Conservation (phyloP, 2,329 filamentous ascomycete species). For the Xylaria sp. region DNA sequence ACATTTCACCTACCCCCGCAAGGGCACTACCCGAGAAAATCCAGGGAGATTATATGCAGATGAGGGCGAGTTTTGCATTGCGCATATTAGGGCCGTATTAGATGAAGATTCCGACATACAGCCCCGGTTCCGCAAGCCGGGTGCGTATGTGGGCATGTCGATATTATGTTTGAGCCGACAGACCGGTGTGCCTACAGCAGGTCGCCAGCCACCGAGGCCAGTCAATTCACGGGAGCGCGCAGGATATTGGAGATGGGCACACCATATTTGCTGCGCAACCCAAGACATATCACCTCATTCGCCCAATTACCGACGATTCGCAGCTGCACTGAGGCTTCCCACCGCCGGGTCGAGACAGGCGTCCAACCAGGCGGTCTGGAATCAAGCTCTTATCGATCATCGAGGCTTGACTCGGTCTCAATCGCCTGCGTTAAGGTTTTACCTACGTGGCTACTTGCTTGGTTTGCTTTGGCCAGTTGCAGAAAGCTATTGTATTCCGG, state of each 20-base stretch:
- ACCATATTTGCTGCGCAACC: constrained; percentile 34
- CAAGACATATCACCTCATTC: constrained; percentile 15
- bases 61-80: neutral
- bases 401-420: constrained; percentile 11
- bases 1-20: no score
- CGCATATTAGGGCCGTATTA: neutral
- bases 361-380: constrained; percentile 11
- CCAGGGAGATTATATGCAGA: neutral
- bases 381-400: neutral
- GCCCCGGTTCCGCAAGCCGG: neutral
- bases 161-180: no score
- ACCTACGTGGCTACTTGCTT: constrained; percentile 30
- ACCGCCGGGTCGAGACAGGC: constrained; percentile 27
- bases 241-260: constrained; percentile 1
- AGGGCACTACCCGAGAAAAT: neutral
- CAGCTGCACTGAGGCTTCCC: constrained; percentile 33
- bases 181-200: neutral
- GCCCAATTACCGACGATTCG: constrained; percentile 18
- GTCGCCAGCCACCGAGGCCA: constrained; percentile 7
- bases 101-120: neutral
- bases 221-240: constrained; percentile 8
- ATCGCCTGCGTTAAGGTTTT: neutral
- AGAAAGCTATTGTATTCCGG: constrained; percentile 13
- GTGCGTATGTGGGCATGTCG: neutral
- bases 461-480: constrained; percentile 32